A percentile compares a stretch with the other conserved stretches of the same genome.
These are phyloP conservation scores for Boletus tomentosulus DNA, from an alignment of 768 basidiomycete species.

Conservation along the genomic window DNA sequence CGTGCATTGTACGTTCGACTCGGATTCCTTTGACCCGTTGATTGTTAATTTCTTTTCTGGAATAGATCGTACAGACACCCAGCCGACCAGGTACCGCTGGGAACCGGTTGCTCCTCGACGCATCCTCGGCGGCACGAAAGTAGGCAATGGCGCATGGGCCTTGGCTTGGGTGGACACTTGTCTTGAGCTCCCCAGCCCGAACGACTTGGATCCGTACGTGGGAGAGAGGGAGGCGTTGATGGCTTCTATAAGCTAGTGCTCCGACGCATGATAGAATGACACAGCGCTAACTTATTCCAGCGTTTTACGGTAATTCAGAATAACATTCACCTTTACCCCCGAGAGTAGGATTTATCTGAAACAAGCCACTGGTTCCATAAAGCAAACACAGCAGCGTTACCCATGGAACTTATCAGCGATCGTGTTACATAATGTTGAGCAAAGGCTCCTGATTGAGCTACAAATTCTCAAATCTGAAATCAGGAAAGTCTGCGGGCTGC, in stretches of 20 bases:
- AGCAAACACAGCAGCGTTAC: too few species aligned
- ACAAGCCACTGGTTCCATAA: too few species aligned
- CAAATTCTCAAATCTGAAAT: too few species aligned
- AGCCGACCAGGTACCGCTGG: constrained; percentile 64
- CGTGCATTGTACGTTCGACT: constrained; percentile 58
- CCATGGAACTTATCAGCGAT: too few species aligned
- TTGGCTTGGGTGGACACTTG: constrained; percentile 70
- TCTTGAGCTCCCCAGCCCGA: constrained; percentile 32
- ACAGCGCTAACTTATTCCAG: not conserved
- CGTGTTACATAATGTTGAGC: too few species aligned
- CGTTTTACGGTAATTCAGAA: constrained; percentile 1
- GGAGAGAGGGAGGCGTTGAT: constrained; percentile 20
- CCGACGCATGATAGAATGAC: not conserved
- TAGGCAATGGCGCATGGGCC: constrained; percentile 77
- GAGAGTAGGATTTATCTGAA: too few species aligned
- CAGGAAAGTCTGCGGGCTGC: too few species aligned
- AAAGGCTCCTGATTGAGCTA: too few species aligned
- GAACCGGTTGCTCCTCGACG: constrained; percentile 49
- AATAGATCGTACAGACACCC: constrained; percentile 72
- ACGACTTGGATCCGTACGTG: constrained; percentile 18
- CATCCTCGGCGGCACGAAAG: constrained; percentile 67
- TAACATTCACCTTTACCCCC: not conserved
- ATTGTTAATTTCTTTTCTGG: constrained; percentile 6
- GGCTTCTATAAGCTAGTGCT: constrained; percentile 9
- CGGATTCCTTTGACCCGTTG: not conserved